Conservation (phyloP, 805 yeast species). For the Candida succiphila region DNA sequence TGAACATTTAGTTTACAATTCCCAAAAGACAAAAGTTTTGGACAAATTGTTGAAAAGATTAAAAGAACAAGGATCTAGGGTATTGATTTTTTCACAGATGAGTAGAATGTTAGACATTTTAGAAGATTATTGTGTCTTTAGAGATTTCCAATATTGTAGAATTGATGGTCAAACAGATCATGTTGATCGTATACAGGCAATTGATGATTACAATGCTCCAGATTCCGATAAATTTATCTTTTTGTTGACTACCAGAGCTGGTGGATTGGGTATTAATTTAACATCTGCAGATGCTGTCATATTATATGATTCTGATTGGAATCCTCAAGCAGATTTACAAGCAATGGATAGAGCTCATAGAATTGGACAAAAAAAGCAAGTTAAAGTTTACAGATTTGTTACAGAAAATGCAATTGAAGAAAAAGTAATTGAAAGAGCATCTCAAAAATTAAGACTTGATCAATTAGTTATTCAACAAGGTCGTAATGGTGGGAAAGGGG, state of each 20-base stretch:
- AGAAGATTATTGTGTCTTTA: conserved; percentile 68
- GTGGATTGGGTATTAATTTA: conserved; percentile 81
- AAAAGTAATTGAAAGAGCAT: conserved; percentile 71
- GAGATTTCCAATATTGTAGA: conserved; percentile 64
- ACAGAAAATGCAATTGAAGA: conserved; percentile 82
- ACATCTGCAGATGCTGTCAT: conserved; percentile 76
- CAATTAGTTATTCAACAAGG: conserved; percentile 81
- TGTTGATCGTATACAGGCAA: conserved; percentile 62
- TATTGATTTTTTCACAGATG: conserved; percentile 76
- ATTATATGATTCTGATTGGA: conserved; percentile 77
- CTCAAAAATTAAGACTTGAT: conserved; percentile 69
- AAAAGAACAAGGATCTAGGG: conserved; percentile 64
- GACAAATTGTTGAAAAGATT: conserved; percentile 56
- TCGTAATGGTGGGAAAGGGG: conserved; percentile 12
- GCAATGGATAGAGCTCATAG: conserved; percentile 89
- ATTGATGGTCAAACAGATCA: conserved; percentile 82
- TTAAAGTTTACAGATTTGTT: conserved; percentile 65
- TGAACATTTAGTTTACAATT: conserved; percentile 67
- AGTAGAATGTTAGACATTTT: conserved; percentile 70
- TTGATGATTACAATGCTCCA: conserved; percentile 74
- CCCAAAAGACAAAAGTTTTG: conserved; percentile 62
- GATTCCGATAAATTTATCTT: conserved; percentile 65
- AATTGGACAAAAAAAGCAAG: conserved; percentile 81
- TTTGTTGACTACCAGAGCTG: conserved; percentile 75
- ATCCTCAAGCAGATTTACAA: conserved; percentile 82